Base-by-base conservation (phyloP, 768 basidiomycete species). In the Cystoderma amianthinum region DNA sequence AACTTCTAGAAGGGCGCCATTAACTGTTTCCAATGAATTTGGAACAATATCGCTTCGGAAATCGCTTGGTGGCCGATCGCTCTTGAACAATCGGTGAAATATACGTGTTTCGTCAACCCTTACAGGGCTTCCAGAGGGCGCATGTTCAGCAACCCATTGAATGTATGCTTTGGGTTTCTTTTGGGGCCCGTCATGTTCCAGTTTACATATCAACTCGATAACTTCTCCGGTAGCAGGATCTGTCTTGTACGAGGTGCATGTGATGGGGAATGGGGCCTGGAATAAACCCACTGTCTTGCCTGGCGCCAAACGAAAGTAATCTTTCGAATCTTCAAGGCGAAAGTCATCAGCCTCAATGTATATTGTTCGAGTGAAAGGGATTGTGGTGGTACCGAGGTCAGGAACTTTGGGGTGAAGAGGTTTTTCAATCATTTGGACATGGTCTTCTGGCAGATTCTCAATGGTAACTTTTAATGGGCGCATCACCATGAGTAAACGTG, bases 251-350 rank as follows among this genome's bases (percentile, higher is more conserved):
- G 87, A 88, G n/a, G 80, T 86, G 61, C 91, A 95, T 17, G 92
- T 93, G 56, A 99, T 86, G 5, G 94, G 90, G 60, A 82, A 66
- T 2, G 93, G 93, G 12, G 82, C 92, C 58, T 93, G 86, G 73
- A 97, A 95, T 19, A 99, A 68, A 12, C 96, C 96, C 32, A 98
- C 96, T 0, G 92, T 91, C 69, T 97, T 97, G 35, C 94, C 94
- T 5, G 96, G 96, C 12, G 95, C 91, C 35, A 99, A 82, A 32
- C 96, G 84, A 80, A 94, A 98, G 64, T 96, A 99, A 57, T 98
- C 94, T 47, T 82, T 82, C 17, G 90, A 88, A 55, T 95, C 93
- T 49, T 88, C 78, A 24, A 85, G 63, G 39, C 96, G 75, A 74
- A 99, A 99, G 62, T 99, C 96, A 44, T 90, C 86, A 20, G 72